A percentile compares a stretch with the other conserved stretches of the same genome.
phyloP scores from a whole-genome alignment of 2,329 filamentous ascomycete species.

The Xylaria sp. region DNA sequence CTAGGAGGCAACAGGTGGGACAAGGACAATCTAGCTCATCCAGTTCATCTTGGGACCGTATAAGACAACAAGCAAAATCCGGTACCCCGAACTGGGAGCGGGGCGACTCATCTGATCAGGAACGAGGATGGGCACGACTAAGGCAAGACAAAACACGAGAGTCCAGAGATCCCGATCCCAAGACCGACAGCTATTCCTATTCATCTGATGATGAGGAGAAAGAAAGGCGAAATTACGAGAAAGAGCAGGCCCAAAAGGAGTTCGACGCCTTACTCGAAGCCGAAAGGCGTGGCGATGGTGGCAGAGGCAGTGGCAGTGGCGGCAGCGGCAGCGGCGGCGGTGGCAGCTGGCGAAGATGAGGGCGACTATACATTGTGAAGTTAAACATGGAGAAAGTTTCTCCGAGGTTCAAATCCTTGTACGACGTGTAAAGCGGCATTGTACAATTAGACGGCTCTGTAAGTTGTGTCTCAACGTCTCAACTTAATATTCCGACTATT shows the following conservation, averaged over 20 bases:
- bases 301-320: constrained; percentile 7
- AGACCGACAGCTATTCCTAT: constrained; percentile 51
- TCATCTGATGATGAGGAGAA: constrained; percentile 52
- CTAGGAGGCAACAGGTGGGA: constrained; percentile 39
- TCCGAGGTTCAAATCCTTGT: constrained; percentile 9
- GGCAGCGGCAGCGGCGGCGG: constrained; percentile 22
- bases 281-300: constrained; percentile 49
- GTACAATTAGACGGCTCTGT: not conserved
- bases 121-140: constrained; percentile 43
- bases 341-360: constrained; percentile 26
- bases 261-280: constrained; percentile 61
- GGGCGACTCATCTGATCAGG: constrained; percentile 47
- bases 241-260: constrained; percentile 60
- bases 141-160: constrained; percentile 43
- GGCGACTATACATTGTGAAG: not conserved
- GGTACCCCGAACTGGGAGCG: constrained; percentile 35
- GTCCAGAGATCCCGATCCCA: constrained; percentile 35
- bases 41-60: constrained; percentile 58
- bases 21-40: constrained; percentile 36
- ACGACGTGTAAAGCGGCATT: constrained; percentile 12
- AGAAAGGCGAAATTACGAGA: constrained; percentile 51
- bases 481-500: not conserved
- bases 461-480: constrained; percentile 10
- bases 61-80: constrained; percentile 52
- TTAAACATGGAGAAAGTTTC: not conserved